A percentile compares a stretch with the other conserved stretches of the same genome.
Evolutionary conservation across 345 rosid genomes (phyloP).

Genomic region (Bruguiera gymnorhiza): DNA sequence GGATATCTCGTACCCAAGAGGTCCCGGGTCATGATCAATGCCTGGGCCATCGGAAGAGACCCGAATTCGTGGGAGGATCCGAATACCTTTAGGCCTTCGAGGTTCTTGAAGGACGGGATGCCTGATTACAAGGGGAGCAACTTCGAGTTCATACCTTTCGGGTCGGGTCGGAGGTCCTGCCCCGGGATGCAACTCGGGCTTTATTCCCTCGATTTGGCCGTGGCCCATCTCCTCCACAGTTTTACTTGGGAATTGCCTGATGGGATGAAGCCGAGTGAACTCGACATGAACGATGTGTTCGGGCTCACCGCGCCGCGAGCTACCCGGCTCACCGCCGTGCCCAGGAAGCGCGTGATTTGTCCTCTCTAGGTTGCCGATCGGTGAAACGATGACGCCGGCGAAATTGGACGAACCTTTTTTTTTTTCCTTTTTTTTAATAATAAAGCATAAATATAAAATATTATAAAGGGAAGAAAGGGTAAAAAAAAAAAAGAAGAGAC

Average conservation of each 20-base stretch:
- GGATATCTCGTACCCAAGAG: constrained; percentile 65
- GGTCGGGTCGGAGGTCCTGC: constrained; percentile 86
- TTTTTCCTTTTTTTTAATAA: not conserved
- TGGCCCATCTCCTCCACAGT: constrained; percentile 68
- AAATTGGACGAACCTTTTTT: not conserved
- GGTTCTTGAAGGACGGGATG: constrained; percentile 58
- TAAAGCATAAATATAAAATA: not conserved
- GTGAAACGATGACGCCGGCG: not conserved
- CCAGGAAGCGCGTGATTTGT: constrained; percentile 47
- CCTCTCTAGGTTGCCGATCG: constrained; percentile 26
- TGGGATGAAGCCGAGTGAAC: constrained; percentile 78
- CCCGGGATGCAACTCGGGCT: constrained; percentile 96
- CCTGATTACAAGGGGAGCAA: constrained; percentile 77
- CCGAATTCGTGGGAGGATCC: constrained; percentile 72
- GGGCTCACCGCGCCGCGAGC: constrained; percentile 92
- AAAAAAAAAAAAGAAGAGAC: not conserved
- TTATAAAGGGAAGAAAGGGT: not conserved
- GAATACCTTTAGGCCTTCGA: constrained; percentile 58
- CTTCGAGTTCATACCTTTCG: constrained; percentile 87
- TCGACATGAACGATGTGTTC: constrained; percentile 76
- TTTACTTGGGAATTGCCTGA: constrained; percentile 84
- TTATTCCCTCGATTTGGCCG: constrained; percentile 64
- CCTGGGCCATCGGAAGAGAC: constrained; percentile 77
- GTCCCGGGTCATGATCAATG: constrained; percentile 71
- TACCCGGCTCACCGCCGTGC: constrained; percentile 58